Conservation (phyloP, 768 basidiomycete species). For the Pleurotus djamor region DNA sequence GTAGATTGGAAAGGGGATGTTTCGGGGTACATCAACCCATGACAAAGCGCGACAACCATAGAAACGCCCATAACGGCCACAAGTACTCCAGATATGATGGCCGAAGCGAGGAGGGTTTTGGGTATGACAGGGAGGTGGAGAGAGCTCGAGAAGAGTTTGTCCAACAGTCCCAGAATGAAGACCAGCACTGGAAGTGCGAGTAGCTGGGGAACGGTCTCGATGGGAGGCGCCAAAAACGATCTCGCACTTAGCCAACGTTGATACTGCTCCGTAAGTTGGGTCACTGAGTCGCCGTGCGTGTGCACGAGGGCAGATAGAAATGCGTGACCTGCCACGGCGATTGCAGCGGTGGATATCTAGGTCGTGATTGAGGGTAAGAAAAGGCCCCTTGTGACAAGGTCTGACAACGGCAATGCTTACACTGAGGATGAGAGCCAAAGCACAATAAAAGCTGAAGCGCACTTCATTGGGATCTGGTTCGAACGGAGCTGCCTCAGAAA, state of each 20-base stretch:
- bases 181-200: constrained; percentile 4
- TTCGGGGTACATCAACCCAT: not conserved
- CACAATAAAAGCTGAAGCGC: constrained; percentile 10
- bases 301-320: constrained; percentile 5
- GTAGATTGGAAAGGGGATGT: constrained; percentile 6
- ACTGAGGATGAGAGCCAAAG: constrained; percentile 8
- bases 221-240: constrained; percentile 1
- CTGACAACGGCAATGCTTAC: not conserved
- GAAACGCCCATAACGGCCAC: not conserved
- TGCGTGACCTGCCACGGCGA: constrained; percentile 3
- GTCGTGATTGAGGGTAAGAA: not conserved
- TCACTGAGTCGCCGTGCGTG: not conserved
- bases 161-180: constrained; percentile 6
- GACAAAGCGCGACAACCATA: not conserved
- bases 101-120: not conserved
- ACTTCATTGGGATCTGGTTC: constrained; percentile 5
- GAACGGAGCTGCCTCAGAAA: constrained; percentile 1
- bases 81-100: not conserved
- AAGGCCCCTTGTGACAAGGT: not conserved
- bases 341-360: constrained; percentile 6
- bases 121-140: not conserved
- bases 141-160: constrained; percentile 5
- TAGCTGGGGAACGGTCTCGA: constrained; percentile 3
- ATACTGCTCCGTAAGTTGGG: not conserved
- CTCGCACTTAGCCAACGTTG: not conserved